phyloP scores from a whole-genome alignment of 2,329 filamentous ascomycete species.

The Aspergillus neotritici region DNA sequence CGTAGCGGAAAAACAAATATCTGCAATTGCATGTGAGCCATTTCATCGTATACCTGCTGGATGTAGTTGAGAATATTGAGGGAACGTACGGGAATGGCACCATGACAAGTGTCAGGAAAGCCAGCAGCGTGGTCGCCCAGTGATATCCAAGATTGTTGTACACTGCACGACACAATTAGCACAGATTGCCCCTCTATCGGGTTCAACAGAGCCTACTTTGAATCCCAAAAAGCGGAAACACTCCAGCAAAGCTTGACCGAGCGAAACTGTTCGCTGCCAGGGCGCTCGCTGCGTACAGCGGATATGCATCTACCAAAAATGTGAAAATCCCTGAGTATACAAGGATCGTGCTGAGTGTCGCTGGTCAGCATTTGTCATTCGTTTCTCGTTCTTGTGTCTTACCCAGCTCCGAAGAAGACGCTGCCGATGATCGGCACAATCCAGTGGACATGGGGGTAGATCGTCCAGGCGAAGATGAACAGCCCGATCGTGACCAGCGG shows the following conservation, averaged over 20 bases:
- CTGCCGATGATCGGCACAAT: slow-evolving; percentile 70
- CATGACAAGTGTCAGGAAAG: slow-evolving; percentile 41
- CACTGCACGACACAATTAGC: slow-evolving; percentile 33
- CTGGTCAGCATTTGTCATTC: slow-evolving; percentile 6
- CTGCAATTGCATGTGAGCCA: slow-evolving; percentile 17
- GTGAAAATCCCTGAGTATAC: slow-evolving; percentile 83
- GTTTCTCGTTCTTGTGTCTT: slow-evolving; percentile 29
- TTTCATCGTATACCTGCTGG: neutral
- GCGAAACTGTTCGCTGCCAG: slow-evolving; percentile 80
- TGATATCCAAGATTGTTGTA: slow-evolving; percentile 43
- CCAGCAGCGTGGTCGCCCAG: slow-evolving; percentile 43
- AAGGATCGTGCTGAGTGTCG: slow-evolving; percentile 58
- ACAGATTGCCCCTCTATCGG: neutral
- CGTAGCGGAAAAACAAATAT: slow-evolving; percentile 42
- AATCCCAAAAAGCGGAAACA: slow-evolving; percentile 69
- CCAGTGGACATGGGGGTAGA: slow-evolving; percentile 67
- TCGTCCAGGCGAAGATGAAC: slow-evolving; percentile 87
- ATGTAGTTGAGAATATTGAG: slow-evolving; percentile 7
- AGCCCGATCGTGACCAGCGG: slow-evolving; percentile 72
- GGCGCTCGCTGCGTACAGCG: slow-evolving; percentile 50
- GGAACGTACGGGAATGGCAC: slow-evolving; percentile 42
- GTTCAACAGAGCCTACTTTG: slow-evolving; percentile 38
- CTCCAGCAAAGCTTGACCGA: slow-evolving; percentile 71
- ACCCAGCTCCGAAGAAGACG: slow-evolving; percentile 65
- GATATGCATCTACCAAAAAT: slow-evolving; percentile 65